phyloP scores from a whole-genome alignment of 805 yeast species.

The Pichia phayaonensis region DNA sequence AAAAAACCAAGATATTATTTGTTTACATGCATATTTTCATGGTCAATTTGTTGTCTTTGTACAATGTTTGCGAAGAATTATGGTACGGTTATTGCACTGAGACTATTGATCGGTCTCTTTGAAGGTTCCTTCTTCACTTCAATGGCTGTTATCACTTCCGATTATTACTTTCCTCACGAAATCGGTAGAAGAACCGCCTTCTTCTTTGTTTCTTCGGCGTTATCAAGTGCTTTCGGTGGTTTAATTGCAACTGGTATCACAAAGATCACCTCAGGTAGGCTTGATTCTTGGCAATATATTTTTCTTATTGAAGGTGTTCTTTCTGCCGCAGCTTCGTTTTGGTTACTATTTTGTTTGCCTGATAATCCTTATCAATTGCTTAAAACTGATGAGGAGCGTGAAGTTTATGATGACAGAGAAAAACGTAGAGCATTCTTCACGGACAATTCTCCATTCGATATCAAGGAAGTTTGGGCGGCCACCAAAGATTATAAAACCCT shows the following conservation, averaged over 20 bases:
- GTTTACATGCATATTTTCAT: background rate
- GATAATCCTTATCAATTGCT: background rate
- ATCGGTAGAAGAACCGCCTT: conserved; percentile 4
- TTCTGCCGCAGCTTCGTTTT: background rate
- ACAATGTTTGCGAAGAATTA: conserved; percentile 5
- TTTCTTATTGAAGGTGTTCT: conserved; percentile 4
- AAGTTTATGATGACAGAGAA: conserved; percentile 2
- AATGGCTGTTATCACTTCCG: conserved; percentile 3
- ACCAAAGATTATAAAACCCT: background rate
- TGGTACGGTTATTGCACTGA: background rate
- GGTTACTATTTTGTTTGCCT: conserved; percentile 2
- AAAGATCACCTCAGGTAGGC: background rate
- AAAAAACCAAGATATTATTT: conserved; percentile 1
- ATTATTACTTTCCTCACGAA: conserved; percentile 4
- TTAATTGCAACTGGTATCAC: conserved; percentile 6
- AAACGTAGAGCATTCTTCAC: background rate
- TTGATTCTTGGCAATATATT: conserved; percentile 2
- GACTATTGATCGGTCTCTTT: conserved; percentile 2
- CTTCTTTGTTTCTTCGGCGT: conserved; percentile 3
- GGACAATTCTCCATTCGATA: background rate
- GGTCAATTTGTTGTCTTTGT: conserved; percentile 1
- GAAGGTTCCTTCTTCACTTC: conserved; percentile 6
- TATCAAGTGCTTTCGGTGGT: conserved; percentile 6
- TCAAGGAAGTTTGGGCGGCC: conserved; percentile 3
- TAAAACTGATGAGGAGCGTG: conserved; percentile 3